Percentiles rank a stretch among this genome's conserved stretches.
Evolutionary conservation across 1,284 basidiomycete genomes (phyloP).

Genomic region (Heterobasidion irregulare): DNA sequence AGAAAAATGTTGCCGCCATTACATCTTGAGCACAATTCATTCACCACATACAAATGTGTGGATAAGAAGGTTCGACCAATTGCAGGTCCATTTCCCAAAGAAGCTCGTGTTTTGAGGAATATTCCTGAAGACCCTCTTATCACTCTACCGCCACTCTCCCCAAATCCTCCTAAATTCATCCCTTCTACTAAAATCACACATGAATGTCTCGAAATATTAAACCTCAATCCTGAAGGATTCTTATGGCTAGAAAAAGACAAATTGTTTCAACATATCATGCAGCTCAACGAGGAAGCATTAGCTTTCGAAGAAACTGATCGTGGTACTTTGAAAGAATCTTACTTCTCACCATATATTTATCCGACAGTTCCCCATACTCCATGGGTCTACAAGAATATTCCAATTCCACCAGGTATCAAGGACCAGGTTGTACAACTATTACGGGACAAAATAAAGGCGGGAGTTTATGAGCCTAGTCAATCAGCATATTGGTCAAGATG

Average conservation of each 20-base stretch:
- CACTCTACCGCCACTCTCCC: conserved; percentile 6
- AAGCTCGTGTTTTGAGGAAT: conserved; percentile 8
- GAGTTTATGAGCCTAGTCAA: conserved; percentile 21
- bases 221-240: conserved; percentile 18
- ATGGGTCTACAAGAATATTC: conserved; percentile 27
- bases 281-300: conserved; percentile 19
- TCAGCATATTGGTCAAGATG: conserved; percentile 21
- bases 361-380: conserved; percentile 25
- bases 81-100: conserved; percentile 15
- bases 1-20: no score
- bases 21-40: neutral
- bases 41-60: conserved; percentile 14
- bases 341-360: conserved; percentile 27
- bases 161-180: conserved; percentile 12
- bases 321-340: conserved; percentile 24
- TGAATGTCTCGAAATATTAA: conserved; percentile 12
- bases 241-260: conserved; percentile 22
- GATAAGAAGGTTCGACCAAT: conserved; percentile 18
- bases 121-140: conserved; percentile 14
- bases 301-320: conserved; percentile 25
- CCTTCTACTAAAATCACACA: conserved; percentile 9
- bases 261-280: conserved; percentile 21
- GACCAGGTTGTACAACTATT: conserved; percentile 25
- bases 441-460: conserved; percentile 14
- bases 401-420: conserved; percentile 27